A percentile compares a stretch with the other conserved stretches of the same genome.
Conservation (phyloP, 2,329 filamentous ascomycete genomes). For the Cercospora zeae-maydis region DNA sequence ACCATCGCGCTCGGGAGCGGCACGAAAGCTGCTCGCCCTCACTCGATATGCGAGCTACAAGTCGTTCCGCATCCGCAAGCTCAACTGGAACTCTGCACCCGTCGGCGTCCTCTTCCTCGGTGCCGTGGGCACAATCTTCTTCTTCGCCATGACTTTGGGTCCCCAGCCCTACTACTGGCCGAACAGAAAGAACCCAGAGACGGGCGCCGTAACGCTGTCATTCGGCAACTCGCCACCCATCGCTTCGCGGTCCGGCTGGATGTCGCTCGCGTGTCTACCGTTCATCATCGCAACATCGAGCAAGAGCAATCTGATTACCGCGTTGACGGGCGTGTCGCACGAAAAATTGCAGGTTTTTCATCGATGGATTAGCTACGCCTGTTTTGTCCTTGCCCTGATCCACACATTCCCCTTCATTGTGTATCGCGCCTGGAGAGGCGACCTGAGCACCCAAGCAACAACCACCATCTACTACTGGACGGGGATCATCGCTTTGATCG, state of each 20-base stretch:
- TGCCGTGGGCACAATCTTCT: conserved; percentile 45
- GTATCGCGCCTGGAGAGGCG: conserved; percentile 47
- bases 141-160: conserved; percentile 39
- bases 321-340: conserved; percentile 54
- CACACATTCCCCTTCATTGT: conserved; percentile 61
- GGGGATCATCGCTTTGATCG: conserved; percentile 52
- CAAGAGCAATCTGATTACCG: conserved; percentile 57
- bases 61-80: conserved; percentile 34
- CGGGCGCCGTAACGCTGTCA: conserved; percentile 11
- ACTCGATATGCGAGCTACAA: conserved; percentile 45
- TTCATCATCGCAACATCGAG: conserved; percentile 44
- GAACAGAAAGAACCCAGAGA: conserved; percentile 17
- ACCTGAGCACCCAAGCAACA: conserved; percentile 49
- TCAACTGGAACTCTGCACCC: conserved; percentile 46
- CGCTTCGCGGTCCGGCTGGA: conserved; percentile 52
- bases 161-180: conserved; percentile 56
- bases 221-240: conserved; percentile 54
- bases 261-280: conserved; percentile 51
- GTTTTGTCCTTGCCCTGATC: conserved; percentile 55
- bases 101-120: conserved; percentile 46
- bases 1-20: not conserved
- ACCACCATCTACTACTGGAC: conserved; percentile 53
- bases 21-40: conserved; percentile 35
- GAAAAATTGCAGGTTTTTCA: conserved; percentile 58
- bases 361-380: conserved; percentile 53